Conservation (phyloP, 106 monocot genomes). For the Allium sativum region DNA sequence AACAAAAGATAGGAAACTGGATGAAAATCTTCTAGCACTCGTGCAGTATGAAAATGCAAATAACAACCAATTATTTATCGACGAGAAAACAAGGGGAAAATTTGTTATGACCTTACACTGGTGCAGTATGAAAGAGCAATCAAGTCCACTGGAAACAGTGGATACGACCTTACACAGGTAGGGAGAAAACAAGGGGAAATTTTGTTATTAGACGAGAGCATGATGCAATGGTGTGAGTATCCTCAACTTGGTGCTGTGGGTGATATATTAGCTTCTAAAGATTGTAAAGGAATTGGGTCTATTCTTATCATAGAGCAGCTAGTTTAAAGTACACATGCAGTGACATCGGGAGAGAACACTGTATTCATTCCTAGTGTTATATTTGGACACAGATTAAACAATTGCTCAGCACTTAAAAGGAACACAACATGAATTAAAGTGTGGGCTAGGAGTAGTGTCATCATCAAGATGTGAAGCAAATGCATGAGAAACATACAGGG, state of each 20-base stretch:
- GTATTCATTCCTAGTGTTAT: too few relatives aligned
- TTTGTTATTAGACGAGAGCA: slow-evolving; percentile 3
- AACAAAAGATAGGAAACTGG: slow-evolving; percentile 3
- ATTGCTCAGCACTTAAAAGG: too few relatives aligned
- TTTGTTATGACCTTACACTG: too few relatives aligned
- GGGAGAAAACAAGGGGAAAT: slow-evolving; percentile 11
- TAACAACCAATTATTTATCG: slow-evolving; percentile 8
- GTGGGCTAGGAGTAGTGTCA: too few relatives aligned
- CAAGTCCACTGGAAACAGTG: neutral
- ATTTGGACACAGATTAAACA: too few relatives aligned
- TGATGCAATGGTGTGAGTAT: slow-evolving; percentile 17
- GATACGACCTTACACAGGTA: slow-evolving; percentile 18
- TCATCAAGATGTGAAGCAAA: too few relatives aligned
- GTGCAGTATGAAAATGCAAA: slow-evolving; percentile 8
- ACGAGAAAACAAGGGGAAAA: slow-evolving; percentile 24
- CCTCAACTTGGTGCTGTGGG: slow-evolving; percentile 23
- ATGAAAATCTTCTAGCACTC: slow-evolving; percentile 8
- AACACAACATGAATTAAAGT: too few relatives aligned
- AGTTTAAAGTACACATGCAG: neutral
- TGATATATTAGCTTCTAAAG: slow-evolving; percentile 24
- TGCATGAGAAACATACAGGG: too few relatives aligned
- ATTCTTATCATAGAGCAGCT: slow-evolving; percentile 17
- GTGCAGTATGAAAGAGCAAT: slow-evolving; percentile 9
- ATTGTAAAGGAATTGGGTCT: neutral
- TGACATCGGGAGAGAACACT: too few relatives aligned